Evolutionary conservation across 345 rosid genomes (phyloP).

Genomic region (Linum usitatissimum): DNA sequence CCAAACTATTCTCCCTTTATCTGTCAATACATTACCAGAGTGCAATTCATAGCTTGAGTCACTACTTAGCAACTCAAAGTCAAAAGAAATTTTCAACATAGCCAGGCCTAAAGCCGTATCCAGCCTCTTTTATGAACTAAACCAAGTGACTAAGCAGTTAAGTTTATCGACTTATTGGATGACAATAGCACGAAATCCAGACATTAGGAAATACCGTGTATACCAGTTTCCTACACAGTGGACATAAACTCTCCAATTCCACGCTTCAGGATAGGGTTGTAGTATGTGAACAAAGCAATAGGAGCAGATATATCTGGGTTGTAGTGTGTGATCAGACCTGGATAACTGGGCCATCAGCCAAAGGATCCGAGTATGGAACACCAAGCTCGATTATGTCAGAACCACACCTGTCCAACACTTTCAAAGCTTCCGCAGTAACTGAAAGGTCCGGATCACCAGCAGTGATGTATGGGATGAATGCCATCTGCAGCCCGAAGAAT

Average conservation of each 20-base stretch:
- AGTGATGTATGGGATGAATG: constrained; percentile 77
- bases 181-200: background rate
- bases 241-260: constrained; percentile 4
- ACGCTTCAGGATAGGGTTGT: constrained; percentile 4
- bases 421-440: constrained; percentile 76
- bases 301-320: background rate
- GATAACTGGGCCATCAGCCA: constrained; percentile 76
- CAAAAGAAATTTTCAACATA: no score
- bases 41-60: no score
- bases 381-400: constrained; percentile 80
- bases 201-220: background rate
- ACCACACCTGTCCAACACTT: constrained; percentile 69
- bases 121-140: no score
- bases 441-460: constrained; percentile 98
- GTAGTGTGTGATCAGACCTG: constrained; percentile 8
- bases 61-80: no score
- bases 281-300: constrained; percentile 2
- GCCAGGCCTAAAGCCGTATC: no score
- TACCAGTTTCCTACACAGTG: background rate
- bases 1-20: background rate
- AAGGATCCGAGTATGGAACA: constrained; percentile 83
- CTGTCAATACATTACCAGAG: no score
- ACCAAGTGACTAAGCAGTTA: no score
- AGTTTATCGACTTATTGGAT: no score
- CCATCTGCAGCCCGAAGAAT: constrained; percentile 43